These are phyloP conservation scores for Calonectria naviculata DNA, from an alignment of 2,329 filamentous ascomycete genomes.

Conservation along the genomic window DNA sequence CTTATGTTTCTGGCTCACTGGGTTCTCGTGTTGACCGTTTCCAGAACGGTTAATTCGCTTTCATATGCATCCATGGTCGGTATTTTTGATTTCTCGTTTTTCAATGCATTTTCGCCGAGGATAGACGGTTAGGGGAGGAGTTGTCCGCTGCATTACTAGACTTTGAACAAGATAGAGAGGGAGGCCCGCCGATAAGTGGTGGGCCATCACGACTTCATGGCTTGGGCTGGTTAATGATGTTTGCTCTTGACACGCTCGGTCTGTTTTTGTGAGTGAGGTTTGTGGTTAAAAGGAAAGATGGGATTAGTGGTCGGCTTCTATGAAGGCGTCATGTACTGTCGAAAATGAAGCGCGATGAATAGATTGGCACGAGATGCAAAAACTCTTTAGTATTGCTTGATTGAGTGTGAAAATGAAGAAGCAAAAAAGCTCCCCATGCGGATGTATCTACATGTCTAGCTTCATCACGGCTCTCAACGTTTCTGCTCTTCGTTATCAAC, in stretches of 20 bases:
- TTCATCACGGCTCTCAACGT: background rate
- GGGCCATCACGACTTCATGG: constrained; percentile 48
- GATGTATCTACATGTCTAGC: background rate
- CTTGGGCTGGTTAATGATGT: constrained; percentile 49
- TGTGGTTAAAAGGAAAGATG: constrained; percentile 21
- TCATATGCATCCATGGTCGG: constrained; percentile 44
- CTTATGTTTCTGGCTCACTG: constrained; percentile 40
- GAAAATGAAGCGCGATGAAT: constrained; percentile 8
- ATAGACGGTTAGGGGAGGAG: constrained; percentile 49
- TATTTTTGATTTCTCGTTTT: constrained; percentile 43
- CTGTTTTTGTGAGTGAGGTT: constrained; percentile 29
- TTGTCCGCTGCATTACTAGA: constrained; percentile 52
- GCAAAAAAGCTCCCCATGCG: no score
- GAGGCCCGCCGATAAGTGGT: constrained; percentile 42
- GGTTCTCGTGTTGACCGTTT: constrained; percentile 33
- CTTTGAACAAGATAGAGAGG: constrained; percentile 53
- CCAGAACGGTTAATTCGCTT: constrained; percentile 34
- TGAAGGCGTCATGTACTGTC: background rate
- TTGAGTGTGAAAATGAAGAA: background rate
- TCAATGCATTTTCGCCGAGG: constrained; percentile 49
- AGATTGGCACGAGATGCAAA: background rate
- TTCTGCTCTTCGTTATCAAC: constrained; percentile 58
- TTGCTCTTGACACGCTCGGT: constrained; percentile 31
- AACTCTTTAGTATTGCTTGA: background rate
- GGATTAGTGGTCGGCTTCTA: constrained; percentile 3